Evolutionary conservation across 2,329 filamentous ascomycete species (phyloP).

Genomic region (Rutstroemia sp.): DNA sequence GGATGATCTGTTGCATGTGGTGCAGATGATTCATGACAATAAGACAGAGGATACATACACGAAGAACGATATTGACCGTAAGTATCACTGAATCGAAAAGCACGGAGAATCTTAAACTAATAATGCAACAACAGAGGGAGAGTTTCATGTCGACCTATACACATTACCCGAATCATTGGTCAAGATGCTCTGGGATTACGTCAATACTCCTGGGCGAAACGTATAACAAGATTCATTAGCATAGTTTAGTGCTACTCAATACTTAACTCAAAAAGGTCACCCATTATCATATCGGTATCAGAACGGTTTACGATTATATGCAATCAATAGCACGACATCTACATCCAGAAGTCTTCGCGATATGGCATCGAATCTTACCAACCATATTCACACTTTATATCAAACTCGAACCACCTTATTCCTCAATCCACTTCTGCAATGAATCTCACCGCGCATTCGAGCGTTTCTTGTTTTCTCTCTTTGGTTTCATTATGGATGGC

Average conservation of each 20-base stretch:
- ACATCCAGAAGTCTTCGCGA: neutral
- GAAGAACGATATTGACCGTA: constrained; percentile 93
- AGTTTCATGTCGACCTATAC: constrained; percentile 97
- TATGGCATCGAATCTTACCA: no score
- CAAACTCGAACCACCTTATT: no score
- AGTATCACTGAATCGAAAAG: constrained; percentile 28
- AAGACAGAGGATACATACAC: constrained; percentile 92
- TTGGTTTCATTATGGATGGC: neutral
- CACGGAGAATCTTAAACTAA: constrained; percentile 4
- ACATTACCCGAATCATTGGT: constrained; percentile 86
- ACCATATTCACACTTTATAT: no score
- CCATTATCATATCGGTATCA: neutral
- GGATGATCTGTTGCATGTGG: constrained; percentile 88
- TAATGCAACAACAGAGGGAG: constrained; percentile 62
- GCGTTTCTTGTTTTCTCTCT: neutral
- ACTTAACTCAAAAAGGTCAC: neutral
- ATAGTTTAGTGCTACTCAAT: neutral
- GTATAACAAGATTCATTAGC: neutral
- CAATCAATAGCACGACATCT: neutral
- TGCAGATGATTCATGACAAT: constrained; percentile 97
- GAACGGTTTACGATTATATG: neutral
- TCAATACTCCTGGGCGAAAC: constrained; percentile 19
- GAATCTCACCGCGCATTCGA: neutral
- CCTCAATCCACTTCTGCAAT: no score
- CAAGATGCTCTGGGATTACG: constrained; percentile 94